Evolutionary conservation across 2,329 filamentous ascomycete species (phyloP), one percentile per base, ranked within the genome.

Genomic region (Esteya vermicola): DNA sequence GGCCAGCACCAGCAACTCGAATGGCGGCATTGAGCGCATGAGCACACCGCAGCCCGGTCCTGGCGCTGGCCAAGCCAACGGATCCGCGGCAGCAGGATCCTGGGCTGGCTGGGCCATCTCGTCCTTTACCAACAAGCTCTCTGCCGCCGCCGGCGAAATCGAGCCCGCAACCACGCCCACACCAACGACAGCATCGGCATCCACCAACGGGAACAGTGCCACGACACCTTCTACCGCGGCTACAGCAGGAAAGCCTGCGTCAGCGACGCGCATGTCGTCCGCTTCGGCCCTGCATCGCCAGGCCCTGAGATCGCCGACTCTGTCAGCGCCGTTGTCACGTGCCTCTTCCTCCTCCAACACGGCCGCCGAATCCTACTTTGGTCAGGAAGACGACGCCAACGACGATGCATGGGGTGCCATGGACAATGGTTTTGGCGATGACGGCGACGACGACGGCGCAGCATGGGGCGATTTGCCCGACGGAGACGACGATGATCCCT

Each of bases 71-170:
- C 73, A 70, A 30, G 70, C 79, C 3, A 22, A 6, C 13, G 36
- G 45, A 1, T 40, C 51, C 2, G 65, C 14, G 13, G 27, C 70
- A 19, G 77, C 78, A 3, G 43, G 30, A 12, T 69, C 70, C 4
- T 96, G 91, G 91, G 77, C 91, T 2, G 91, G 91, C 12, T 98
- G 91, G 91, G 91, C 91, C 2, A 95, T 98, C 40, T 96, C 91
- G 0, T 95, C 86, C 1, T 98, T 98, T 55, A 96, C 91, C 2
- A 96, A 96, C 60, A 95, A 94, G 52, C 58, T 96, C 12, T 79
- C 85, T 2, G 63, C 82, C 1, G 86, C 85, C 0, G 81, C 81
- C 9, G 91, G 91, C 16, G 82, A 95, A 42, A 98, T 98, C 47
- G 70, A 89, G 53, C 63, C 75, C 4, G 22, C 36, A 6, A 20